Base-by-base conservation (phyloP, 164 flowering plant genomes). In the Akebia trifoliata region DNA sequence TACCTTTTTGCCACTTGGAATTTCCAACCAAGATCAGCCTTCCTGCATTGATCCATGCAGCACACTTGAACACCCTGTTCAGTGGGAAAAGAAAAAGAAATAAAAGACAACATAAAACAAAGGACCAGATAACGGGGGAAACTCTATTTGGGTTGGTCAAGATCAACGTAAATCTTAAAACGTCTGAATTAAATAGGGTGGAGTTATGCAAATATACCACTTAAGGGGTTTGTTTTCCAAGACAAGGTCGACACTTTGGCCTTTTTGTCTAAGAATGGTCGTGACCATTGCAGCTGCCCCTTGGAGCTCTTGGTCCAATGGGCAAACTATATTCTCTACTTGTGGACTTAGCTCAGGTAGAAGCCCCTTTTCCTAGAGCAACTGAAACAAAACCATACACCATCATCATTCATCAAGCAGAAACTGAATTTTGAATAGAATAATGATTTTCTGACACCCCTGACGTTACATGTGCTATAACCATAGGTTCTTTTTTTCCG, bases 351-450 rank as follows among this genome's bases (percentile, higher is more conserved):
- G 65, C 56, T 77, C 83, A 14, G 95, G 95, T 34, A 87, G 32
- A n/a, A 90, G 78, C 6, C 78, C 76, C 69, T 74, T 87, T 50
- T 90, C 97, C 71, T 87, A 87, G 32, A 90, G 84, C 78, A 85
- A 75, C 97, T 87, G 64, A 29, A 55, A 43, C 32, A 56, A 49
- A 24, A 22, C 4, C 56, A 52, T 20, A 1, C 26, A 35, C 6
- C 24, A 21, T 14, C 20, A 64, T 51, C 35, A n/a, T 29, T 45
- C 37, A 29, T 24, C 4, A 36, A 35, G 39, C 12, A 43, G 8
- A 6, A 26, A 24, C n/a, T n/a, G 31, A 24, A 49, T 22, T 17
- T 15, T 24, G n/a, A n/a, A n/a, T n/a, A n/a, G n/a, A n/a, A n/a
- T n/a, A n/a, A n/a, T n/a, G n/a, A n/a, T n/a, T n/a, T n/a, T 3